Conservation (phyloP, 192 early-diverging fungal genomes). For the Geranomyces variabilis region DNA sequence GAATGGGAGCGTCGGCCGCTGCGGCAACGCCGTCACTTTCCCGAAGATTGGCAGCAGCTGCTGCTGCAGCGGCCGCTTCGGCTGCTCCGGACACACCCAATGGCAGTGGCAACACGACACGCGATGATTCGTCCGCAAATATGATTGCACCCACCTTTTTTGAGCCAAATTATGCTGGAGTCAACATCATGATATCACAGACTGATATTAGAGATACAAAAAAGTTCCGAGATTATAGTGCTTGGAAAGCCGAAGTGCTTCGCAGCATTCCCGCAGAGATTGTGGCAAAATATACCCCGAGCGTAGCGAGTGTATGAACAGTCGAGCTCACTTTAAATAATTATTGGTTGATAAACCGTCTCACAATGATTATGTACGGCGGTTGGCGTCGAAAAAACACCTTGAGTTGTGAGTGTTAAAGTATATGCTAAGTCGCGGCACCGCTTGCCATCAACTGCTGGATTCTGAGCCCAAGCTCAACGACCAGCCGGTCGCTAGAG, state of each 20-base stretch:
- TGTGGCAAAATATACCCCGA: background rate
- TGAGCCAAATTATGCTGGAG: background rate
- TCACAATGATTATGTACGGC: too few species aligned
- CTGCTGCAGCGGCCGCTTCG: background rate
- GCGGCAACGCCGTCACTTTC: background rate
- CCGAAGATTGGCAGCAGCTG: background rate
- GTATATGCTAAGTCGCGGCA: background rate
- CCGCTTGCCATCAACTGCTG: conserved; percentile 25
- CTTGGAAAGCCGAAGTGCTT: background rate
- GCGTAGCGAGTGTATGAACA: too few species aligned
- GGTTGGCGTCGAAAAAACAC: too few species aligned
- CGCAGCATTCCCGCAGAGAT: background rate
- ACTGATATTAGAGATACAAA: background rate
- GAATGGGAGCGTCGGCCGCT: conserved; percentile 14
- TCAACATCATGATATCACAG: conserved; percentile 9
- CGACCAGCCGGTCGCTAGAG: conserved; percentile 48
- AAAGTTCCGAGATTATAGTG: background rate
- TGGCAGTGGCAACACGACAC: too few species aligned
- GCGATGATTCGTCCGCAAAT: too few species aligned
- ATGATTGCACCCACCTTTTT: background rate
- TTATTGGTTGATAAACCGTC: too few species aligned
- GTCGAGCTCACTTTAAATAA: too few species aligned
- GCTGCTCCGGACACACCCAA: too few species aligned
- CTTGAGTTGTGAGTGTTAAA: too few species aligned
- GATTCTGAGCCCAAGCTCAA: conserved; percentile 45